phyloP scores from a whole-genome alignment of 768 basidiomycete species.

The Butyriboletus loyo region DNA sequence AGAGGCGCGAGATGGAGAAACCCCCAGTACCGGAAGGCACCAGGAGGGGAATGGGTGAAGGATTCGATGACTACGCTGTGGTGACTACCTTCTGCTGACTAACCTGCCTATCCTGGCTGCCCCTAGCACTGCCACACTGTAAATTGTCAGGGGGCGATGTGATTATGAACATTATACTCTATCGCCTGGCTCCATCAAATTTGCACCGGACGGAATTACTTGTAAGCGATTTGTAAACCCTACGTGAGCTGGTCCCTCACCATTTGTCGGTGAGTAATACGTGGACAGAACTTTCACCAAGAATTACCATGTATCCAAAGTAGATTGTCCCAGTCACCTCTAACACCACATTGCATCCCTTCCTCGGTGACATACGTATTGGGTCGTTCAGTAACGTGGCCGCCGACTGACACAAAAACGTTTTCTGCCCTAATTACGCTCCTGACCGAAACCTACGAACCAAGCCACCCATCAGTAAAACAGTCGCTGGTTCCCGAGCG shows the following conservation, averaged over 20 bases:
- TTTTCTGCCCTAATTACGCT: constrained; percentile 95
- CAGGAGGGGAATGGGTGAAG: too few species aligned
- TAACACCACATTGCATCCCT: constrained; percentile 98
- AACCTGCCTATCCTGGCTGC: too few species aligned
- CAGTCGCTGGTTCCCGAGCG: too few species aligned
- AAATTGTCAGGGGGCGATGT: background rate
- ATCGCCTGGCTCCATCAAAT: constrained; percentile 41
- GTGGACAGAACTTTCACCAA: constrained; percentile 93
- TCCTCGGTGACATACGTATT: constrained; percentile 96
- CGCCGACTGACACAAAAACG: constrained; percentile 93
- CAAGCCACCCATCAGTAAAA: too few species aligned
- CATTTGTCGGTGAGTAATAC: constrained; percentile 82
- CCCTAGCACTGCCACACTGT: too few species aligned
- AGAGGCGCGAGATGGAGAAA: too few species aligned
- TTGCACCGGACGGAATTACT: constrained; percentile 41
- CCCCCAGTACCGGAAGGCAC: too few species aligned
- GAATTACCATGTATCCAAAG: constrained; percentile 97
- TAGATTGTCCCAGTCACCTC: constrained; percentile 95
- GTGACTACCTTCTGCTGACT: too few species aligned
- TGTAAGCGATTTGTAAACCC: constrained; percentile 22
- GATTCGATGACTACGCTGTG: too few species aligned
- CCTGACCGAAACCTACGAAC: constrained; percentile 91
- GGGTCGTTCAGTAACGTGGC: constrained; percentile 99
- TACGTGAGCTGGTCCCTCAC: constrained; percentile 95
- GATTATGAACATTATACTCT: constrained; percentile 20